Conservation (phyloP, 768 basidiomycete genomes). For the Calocybe indica region DNA sequence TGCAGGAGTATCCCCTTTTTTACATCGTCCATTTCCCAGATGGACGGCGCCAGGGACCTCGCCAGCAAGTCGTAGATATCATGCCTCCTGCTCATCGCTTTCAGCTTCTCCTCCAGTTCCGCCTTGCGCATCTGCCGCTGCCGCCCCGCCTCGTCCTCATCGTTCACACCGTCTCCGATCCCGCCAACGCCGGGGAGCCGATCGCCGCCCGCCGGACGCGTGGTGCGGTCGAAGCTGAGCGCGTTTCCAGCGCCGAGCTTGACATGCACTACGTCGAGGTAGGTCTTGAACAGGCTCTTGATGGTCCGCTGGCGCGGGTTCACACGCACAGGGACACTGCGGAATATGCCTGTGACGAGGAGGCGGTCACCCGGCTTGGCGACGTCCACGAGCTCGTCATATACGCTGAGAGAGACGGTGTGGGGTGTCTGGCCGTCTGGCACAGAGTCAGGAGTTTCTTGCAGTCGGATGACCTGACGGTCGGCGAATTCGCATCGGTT, state of each 20-base stretch:
- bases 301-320: slow-evolving; percentile 88
- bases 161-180: slow-evolving; percentile 64
- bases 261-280: slow-evolving; percentile 91
- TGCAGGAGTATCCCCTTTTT: slow-evolving; percentile 98
- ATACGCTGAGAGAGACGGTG: slow-evolving; percentile 94
- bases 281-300: slow-evolving; percentile 97
- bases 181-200: slow-evolving; percentile 65
- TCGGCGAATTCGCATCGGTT: slow-evolving; percentile 97
- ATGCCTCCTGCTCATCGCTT: slow-evolving; percentile 61
- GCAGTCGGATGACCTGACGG: slow-evolving; percentile 89
- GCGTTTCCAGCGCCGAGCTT: slow-evolving; percentile 66
- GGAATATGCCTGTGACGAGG: slow-evolving; percentile 87
- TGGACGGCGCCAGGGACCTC: slow-evolving; percentile 85
- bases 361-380: slow-evolving; percentile 93
- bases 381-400: slow-evolving; percentile 97
- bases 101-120: slow-evolving; percentile 75
- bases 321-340: slow-evolving; percentile 91
- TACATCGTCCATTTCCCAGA: slow-evolving; percentile 98
- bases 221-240: slow-evolving; percentile 76
- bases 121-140: slow-evolving; percentile 46
- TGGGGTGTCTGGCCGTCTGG: slow-evolving; percentile 99
- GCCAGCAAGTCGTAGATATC: slow-evolving; percentile 87
- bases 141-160: slow-evolving; percentile 45
- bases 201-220: slow-evolving; percentile 65
- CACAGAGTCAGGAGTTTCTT: slow-evolving; percentile 97